Conservation (phyloP, 1,284 basidiomycete species). For the Rhodotorula mucilaginosa region DNA sequence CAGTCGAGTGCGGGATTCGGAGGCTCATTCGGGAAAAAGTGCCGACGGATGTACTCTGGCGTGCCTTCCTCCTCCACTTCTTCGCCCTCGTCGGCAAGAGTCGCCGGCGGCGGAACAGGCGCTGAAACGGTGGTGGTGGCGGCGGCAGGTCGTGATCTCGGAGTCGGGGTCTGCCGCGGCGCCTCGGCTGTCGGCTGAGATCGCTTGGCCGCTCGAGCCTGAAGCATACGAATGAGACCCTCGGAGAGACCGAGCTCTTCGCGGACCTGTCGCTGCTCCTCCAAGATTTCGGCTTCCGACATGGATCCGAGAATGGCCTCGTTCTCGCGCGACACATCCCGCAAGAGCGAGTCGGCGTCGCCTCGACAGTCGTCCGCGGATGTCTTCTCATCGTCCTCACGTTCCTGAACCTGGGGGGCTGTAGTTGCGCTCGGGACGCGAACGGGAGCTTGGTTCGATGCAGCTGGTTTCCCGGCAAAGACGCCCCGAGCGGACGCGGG, state of each 20-base stretch:
- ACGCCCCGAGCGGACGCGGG: constrained; percentile 19
- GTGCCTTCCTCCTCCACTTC: constrained; percentile 61
- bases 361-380: background rate
- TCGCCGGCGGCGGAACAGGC: background rate
- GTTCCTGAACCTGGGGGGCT: background rate
- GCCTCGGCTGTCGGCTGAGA: background rate
- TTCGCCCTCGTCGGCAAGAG: background rate
- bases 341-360: constrained; percentile 16
- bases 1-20: constrained; percentile 67
- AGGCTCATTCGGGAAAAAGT: constrained; percentile 72
- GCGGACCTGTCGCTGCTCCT: constrained; percentile 62
- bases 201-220: constrained; percentile 52
- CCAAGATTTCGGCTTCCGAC: constrained; percentile 60
- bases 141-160: background rate
- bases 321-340: constrained; percentile 59
- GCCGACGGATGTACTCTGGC: constrained; percentile 74
- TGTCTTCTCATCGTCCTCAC: background rate
- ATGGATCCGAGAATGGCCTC: constrained; percentile 58
- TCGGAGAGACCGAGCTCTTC: constrained; percentile 67
- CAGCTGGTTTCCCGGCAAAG: constrained; percentile 8
- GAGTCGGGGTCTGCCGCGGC: background rate
- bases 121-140: background rate
- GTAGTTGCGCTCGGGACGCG: background rate
- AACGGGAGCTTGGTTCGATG: background rate
- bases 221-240: constrained; percentile 58